Base-by-base conservation (phyloP, 108 stramenopile species). In the Nitzschia sp. region DNA sequence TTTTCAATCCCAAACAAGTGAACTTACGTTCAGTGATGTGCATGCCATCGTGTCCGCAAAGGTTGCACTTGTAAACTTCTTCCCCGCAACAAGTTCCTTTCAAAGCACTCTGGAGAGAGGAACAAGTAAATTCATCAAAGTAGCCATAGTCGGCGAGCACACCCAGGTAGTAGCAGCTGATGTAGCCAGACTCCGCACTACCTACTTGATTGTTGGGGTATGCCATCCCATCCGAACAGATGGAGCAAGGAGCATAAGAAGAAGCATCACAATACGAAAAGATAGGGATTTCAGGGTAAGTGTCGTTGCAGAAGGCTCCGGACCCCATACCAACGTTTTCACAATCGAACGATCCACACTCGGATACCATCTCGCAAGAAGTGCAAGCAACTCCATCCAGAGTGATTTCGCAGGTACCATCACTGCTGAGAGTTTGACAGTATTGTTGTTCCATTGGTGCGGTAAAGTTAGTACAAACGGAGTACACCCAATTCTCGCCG, bases 271-370 rank as follows among this genome's bases (percentile, higher is more conserved):
- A 62, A 8, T 46, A 15, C 2, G 22, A 17, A 20, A 62, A 62
- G 14, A 21, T 42, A 9, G 61, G 61, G 8, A 42, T 41, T 10
- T 20, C 61, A 34, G 29, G 29, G 5, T 24, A 12, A 12, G 8
- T 25, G 40, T 46, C 61, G 21, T 44, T 22, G 61, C 61, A 62
- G 9, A 42, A 44, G 21, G 9, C 44, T 3, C 61, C 61, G 9
- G 19, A 10, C 10, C 61, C 61, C 11, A 46, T 10, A 20, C 41
- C 54, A 3, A 52, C 26, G 22, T 67, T 67, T 40, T 51, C 54
- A 46, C 66, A 67, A 54, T 67, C 53, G 41, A 67, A 67, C 2
- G 19, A 42, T 1, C 53, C 38, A 55, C 66, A 67, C 15, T 42
- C 15, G 21, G 37, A 43, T 7, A n/a, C 19, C 10, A 52, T 43